Percentiles rank a stretch among this genome's conserved stretches.
Evolutionary conservation across 1,284 basidiomycete species (phyloP).

Genomic region (Tilletia horrida): DNA sequence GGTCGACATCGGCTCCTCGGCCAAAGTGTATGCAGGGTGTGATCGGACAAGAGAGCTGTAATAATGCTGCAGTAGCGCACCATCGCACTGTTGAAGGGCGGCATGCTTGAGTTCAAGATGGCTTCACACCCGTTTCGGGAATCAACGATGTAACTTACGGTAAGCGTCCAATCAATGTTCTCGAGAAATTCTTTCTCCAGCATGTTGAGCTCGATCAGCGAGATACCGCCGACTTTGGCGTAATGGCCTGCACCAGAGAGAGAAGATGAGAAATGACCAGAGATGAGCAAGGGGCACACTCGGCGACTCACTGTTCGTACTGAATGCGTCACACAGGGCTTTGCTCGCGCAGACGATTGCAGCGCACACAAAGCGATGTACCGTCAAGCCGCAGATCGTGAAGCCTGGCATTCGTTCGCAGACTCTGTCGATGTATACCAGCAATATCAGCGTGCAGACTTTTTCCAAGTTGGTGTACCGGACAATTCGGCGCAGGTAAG

Average conservation of each 20-base stretch:
- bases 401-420: constrained; percentile 51
- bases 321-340: constrained; percentile 53
- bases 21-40: constrained; percentile 34
- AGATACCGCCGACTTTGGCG: constrained; percentile 52
- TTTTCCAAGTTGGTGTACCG: constrained; percentile 53
- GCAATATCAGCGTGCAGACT: constrained; percentile 48
- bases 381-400: constrained; percentile 52
- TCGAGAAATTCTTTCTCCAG: constrained; percentile 53
- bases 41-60: constrained; percentile 47
- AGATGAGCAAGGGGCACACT: background rate
- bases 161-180: constrained; percentile 53
- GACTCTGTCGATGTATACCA: constrained; percentile 54
- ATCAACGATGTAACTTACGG: constrained; percentile 18
- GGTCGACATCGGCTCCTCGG: background rate
- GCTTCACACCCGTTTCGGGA: background rate
- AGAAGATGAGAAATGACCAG: background rate
- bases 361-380: constrained; percentile 53
- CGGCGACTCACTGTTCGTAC: constrained; percentile 42
- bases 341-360: constrained; percentile 52
- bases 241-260: constrained; percentile 38
- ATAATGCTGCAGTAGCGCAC: constrained; percentile 50
- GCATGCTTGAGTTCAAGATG: background rate
- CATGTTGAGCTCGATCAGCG: constrained; percentile 51
- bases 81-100: constrained; percentile 28
- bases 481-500: constrained; percentile 52